Evolutionary conservation across 2,329 filamentous ascomycete genomes (phyloP).

Genomic region (Monilinia vaccinii-corymbosi): DNA sequence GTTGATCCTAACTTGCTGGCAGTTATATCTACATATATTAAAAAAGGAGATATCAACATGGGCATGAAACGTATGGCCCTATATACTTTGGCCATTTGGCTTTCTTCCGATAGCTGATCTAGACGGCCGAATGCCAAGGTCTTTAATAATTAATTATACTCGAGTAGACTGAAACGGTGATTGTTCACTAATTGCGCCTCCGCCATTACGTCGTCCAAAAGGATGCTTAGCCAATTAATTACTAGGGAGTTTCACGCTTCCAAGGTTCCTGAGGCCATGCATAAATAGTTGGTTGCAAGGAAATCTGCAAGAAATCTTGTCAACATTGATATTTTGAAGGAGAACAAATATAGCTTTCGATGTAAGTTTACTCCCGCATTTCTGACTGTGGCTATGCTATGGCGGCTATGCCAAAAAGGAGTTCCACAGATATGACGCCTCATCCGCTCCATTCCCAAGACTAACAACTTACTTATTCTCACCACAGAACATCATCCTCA

Average conservation of each 20-base stretch:
- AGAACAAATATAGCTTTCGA: too few relatives aligned
- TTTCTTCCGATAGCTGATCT: not conserved
- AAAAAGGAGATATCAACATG: too few relatives aligned
- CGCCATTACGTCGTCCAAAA: constrained; percentile 1
- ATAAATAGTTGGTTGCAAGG: not conserved
- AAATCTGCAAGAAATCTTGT: not conserved
- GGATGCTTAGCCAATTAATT: constrained; percentile 2
- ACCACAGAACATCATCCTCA: not conserved
- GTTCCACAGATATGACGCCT: not conserved
- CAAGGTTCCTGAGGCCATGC: constrained; percentile 4
- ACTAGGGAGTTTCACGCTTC: constrained; percentile 4
- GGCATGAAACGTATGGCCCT: too few relatives aligned
- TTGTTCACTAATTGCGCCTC: constrained; percentile 2
- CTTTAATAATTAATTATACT: too few relatives aligned
- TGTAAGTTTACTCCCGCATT: not conserved
- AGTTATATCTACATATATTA: too few relatives aligned
- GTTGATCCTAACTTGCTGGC: not conserved
- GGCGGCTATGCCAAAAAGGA: too few relatives aligned
- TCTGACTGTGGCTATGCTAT: not conserved
- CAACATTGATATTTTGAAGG: too few relatives aligned
- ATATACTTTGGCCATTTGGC: not conserved
- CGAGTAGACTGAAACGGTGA: too few relatives aligned
- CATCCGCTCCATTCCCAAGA: not conserved
- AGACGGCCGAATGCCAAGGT: not conserved
- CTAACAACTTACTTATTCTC: too few relatives aligned